Percentiles rank a stretch among this genome's conserved stretches.
These are phyloP conservation scores for Cladochytrium replicatum DNA, from an alignment of 192 early-diverging fungal species.

Conservation along the genomic window DNA sequence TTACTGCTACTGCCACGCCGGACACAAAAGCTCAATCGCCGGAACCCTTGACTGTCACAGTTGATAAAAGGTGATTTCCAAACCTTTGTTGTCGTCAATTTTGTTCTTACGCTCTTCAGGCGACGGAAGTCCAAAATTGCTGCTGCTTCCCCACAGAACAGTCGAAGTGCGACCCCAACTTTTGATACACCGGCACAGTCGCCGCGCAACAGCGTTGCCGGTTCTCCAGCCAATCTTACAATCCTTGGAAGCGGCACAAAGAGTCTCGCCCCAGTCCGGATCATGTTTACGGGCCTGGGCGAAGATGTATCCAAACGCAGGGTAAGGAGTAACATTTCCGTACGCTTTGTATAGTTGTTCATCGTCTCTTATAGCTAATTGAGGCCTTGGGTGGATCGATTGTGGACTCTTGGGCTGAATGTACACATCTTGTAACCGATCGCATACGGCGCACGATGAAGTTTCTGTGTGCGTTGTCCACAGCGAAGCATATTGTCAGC, in stretches of 20 bases:
- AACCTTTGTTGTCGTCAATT: too few relatives aligned
- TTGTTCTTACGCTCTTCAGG: too few relatives aligned
- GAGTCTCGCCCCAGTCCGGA: neutral
- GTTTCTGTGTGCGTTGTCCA: constrained; percentile 33
- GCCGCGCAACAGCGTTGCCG: too few relatives aligned
- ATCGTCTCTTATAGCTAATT: neutral
- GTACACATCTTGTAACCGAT: constrained; percentile 41
- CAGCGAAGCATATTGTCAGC: constrained; percentile 31
- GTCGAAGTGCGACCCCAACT: too few relatives aligned
- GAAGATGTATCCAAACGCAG: constrained; percentile 8
- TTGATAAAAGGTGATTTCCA: too few relatives aligned
- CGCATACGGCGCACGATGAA: constrained; percentile 35
- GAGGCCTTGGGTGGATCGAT: constrained; percentile 17
- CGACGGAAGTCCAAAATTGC: neutral
- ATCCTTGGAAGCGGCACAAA: too few relatives aligned
- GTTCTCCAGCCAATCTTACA: too few relatives aligned
- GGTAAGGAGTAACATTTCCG: constrained; percentile 3
- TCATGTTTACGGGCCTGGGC: constrained; percentile 24
- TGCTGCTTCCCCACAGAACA: too few relatives aligned
- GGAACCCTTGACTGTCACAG: too few relatives aligned
- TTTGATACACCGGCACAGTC: too few relatives aligned
- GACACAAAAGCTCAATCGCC: too few relatives aligned
- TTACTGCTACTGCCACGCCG: too few relatives aligned
- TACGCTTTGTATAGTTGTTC: neutral
- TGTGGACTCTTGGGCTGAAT: constrained; percentile 25